Evolutionary conservation across 2,329 filamentous ascomycete genomes (phyloP).

Genomic region (Fusarium poae): DNA sequence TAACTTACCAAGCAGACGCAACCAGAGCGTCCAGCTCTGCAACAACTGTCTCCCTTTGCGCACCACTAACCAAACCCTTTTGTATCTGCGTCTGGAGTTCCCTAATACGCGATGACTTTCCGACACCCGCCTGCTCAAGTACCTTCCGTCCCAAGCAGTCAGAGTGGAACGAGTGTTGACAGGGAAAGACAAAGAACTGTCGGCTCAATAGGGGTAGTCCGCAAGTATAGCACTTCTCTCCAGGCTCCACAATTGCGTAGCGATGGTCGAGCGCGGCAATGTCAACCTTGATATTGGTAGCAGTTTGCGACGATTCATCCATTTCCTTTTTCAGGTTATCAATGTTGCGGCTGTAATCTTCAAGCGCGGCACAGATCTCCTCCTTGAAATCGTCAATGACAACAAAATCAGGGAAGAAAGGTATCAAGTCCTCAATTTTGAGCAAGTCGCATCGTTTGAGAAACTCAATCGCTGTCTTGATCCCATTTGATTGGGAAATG

Average conservation of each 20-base stretch:
- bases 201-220: slow-evolving; percentile 85
- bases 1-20: slow-evolving; percentile 83
- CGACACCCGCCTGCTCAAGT: slow-evolving; percentile 81
- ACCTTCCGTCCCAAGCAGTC: slow-evolving; percentile 92
- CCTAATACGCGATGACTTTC: slow-evolving; percentile 81
- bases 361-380: slow-evolving; percentile 92
- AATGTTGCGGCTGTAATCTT: slow-evolving; percentile 93
- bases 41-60: slow-evolving; percentile 84
- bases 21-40: slow-evolving; percentile 92
- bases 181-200: slow-evolving; percentile 98
- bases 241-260: slow-evolving; percentile 96
- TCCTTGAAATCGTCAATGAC: slow-evolving; percentile 99
- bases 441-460: slow-evolving; percentile 91
- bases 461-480: slow-evolving; percentile 94
- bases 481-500: slow-evolving; percentile 85
- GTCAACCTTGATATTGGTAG: slow-evolving; percentile 89
- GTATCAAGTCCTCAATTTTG: slow-evolving; percentile 95
- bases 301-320: slow-evolving; percentile 92
- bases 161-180: slow-evolving; percentile 97
- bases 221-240: slow-evolving; percentile 93
- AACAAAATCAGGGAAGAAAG: slow-evolving; percentile 98
- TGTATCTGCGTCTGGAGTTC: slow-evolving; percentile 88
- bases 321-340: slow-evolving; percentile 91
- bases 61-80: slow-evolving; percentile 76
- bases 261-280: slow-evolving; percentile 87